Percentiles rank a stretch among this genome's conserved stretches.
phyloP scores from a whole-genome alignment of 148 eudicot genomes.

The Limonium bicolor region DNA sequence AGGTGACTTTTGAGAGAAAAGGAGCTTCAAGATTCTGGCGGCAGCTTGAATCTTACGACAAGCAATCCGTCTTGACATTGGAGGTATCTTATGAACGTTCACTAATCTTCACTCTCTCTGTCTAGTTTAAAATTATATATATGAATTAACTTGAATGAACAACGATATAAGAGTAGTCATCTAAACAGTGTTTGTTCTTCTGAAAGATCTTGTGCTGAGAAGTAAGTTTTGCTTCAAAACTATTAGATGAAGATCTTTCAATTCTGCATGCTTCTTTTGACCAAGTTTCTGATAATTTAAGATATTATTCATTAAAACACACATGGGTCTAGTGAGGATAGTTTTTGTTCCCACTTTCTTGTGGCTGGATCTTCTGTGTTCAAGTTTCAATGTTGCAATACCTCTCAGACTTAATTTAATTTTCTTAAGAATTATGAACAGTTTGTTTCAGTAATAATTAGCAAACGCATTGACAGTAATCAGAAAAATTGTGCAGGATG shows the following conservation, averaged over 20 bases:
- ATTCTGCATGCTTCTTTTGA: no score
- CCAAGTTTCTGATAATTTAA: no score
- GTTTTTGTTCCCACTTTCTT: no score
- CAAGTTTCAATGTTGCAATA: neutral
- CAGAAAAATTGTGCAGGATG: conserved; percentile 26
- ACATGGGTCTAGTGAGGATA: no score
- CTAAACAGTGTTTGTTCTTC: neutral
- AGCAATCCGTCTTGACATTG: conserved; percentile 23
- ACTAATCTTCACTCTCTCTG: neutral
- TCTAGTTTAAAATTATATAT: neutral
- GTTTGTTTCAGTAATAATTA: neutral
- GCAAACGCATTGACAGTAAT: neutral
- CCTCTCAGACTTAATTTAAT: neutral
- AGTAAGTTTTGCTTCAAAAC: no score
- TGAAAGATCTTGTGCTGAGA: no score
- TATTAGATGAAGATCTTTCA: no score
- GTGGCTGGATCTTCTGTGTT: no score
- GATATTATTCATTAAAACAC: no score
- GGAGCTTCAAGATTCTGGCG: conserved; percentile 72
- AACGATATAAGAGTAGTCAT: neutral
- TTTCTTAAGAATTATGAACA: no score
- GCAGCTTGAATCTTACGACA: conserved; percentile 44
- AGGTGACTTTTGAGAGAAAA: conserved; percentile 58
- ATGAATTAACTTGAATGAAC: neutral
- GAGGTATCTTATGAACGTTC: conserved; percentile 16